Conservation (phyloP, 1,284 basidiomycete genomes). For the Heterobasidion occidentale region DNA sequence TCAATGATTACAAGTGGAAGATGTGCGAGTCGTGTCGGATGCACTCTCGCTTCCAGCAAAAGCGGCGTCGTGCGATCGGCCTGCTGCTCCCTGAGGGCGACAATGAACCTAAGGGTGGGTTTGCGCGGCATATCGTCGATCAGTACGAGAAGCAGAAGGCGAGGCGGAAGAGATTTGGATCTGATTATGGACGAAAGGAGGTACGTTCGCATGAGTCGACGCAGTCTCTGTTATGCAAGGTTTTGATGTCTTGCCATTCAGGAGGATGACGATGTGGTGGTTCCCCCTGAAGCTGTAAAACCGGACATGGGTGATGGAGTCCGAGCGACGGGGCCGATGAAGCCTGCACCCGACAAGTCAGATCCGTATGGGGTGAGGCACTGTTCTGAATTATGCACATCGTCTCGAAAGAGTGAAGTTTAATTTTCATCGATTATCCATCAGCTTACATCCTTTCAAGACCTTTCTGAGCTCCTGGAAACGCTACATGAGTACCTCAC, state of each 20-base stretch:
- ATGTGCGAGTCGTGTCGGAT: conserved; percentile 27
- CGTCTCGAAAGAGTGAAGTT: no score
- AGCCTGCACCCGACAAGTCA: no score
- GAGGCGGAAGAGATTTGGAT: background rate
- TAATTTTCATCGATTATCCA: no score
- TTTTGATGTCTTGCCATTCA: no score
- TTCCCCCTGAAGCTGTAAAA: no score
- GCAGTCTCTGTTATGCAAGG: no score
- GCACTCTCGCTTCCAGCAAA: conserved; percentile 1
- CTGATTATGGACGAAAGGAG: background rate
- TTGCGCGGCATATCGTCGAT: background rate
- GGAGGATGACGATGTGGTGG: no score
- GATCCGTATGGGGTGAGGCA: no score
- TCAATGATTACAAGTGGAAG: conserved; percentile 25
- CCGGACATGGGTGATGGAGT: no score
- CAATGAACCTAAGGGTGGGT: background rate
- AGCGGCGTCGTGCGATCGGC: background rate
- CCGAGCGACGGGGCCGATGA: no score
- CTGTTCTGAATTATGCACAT: no score
- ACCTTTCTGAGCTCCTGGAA: background rate
- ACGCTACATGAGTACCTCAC: background rate
- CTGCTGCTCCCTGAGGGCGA: background rate
- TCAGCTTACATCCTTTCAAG: background rate
- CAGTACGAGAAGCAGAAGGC: background rate
- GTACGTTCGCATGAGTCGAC: background rate